Evolutionary conservation across 2,329 filamentous ascomycete genomes (phyloP).

Genomic region (Fusarium longipes): DNA sequence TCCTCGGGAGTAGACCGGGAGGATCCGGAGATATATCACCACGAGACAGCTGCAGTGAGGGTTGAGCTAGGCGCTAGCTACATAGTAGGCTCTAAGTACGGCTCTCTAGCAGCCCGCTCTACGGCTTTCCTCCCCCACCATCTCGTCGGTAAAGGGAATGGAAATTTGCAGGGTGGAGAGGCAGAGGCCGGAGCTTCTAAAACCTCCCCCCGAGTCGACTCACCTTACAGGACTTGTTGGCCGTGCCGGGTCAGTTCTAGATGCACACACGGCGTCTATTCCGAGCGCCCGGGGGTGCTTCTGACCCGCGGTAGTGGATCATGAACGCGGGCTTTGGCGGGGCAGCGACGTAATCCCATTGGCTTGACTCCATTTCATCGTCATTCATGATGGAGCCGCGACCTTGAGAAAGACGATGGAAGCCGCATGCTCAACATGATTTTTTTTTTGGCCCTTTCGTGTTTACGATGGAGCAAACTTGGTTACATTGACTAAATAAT

Average conservation of each 20-base stretch:
- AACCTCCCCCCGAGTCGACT: background rate
- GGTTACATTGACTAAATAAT: constrained; percentile 7
- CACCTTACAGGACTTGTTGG: constrained; percentile 18
- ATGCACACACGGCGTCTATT: constrained; percentile 30
- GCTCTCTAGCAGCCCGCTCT: constrained; percentile 11
- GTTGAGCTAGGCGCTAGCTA: constrained; percentile 21
- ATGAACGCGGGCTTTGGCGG: constrained; percentile 35
- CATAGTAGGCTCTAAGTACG: background rate
- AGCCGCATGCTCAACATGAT: constrained; percentile 37
- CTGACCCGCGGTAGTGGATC: constrained; percentile 44
- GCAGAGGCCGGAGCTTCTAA: constrained; percentile 7
- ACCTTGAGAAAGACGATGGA: constrained; percentile 44
- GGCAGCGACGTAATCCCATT: constrained; percentile 36
- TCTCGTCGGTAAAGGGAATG: constrained; percentile 35
- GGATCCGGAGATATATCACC: constrained; percentile 42
- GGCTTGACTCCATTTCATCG: constrained; percentile 41
- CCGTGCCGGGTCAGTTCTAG: constrained; percentile 31
- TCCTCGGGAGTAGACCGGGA: constrained; percentile 35
- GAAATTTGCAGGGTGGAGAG: constrained; percentile 36
- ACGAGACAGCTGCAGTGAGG: constrained; percentile 21
- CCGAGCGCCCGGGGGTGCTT: constrained; percentile 36
- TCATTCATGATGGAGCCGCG: constrained; percentile 47
- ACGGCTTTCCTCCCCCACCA: constrained; percentile 35
- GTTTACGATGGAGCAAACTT: constrained; percentile 17
- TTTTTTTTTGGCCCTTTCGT: constrained; percentile 22